A percentile compares a stretch with the other conserved stretches of the same genome.
phyloP scores from a whole-genome alignment of 2,329 filamentous ascomycete genomes.

The Emergomyces africanus region DNA sequence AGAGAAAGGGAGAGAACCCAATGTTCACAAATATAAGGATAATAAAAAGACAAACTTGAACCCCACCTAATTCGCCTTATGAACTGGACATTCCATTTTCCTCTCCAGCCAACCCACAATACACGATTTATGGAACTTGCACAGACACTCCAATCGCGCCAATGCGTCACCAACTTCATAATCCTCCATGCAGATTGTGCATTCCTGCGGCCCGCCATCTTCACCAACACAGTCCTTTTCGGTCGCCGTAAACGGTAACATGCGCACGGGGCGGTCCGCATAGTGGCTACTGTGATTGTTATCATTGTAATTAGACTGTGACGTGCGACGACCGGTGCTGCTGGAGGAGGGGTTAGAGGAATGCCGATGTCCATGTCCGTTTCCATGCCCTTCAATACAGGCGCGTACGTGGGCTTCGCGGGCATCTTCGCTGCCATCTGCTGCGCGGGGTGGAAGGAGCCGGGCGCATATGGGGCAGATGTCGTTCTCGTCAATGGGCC shows the following conservation, averaged over 20 bases:
- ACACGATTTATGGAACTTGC: slow-evolving; percentile 50
- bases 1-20: not conserved
- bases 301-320: not conserved
- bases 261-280: slow-evolving; percentile 16
- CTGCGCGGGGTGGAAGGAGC: slow-evolving; percentile 25
- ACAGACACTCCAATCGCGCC: slow-evolving; percentile 49
- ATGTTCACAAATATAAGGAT: not conserved
- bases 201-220: slow-evolving; percentile 43
- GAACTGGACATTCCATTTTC: slow-evolving; percentile 48
- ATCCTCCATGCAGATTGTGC: slow-evolving; percentile 53
- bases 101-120: slow-evolving; percentile 49
- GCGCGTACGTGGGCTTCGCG: slow-evolving; percentile 34
- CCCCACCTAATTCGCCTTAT: slow-evolving; percentile 31
- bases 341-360: not conserved
- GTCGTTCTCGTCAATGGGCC: slow-evolving; percentile 29
- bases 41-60: not conserved
- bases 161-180: slow-evolving; percentile 48
- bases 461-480: slow-evolving; percentile 35
- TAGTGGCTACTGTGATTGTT: not conserved
- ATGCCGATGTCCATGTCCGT: slow-evolving; percentile 11
- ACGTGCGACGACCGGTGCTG: slow-evolving; percentile 1
- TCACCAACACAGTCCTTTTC: slow-evolving; percentile 50
- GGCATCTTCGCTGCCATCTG: slow-evolving; percentile 25
- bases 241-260: slow-evolving; percentile 42
- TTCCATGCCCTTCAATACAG: slow-evolving; percentile 29